Evolutionary conservation across 2,329 filamentous ascomycete genomes (phyloP).

Genomic region (Aspergillus awamori): DNA sequence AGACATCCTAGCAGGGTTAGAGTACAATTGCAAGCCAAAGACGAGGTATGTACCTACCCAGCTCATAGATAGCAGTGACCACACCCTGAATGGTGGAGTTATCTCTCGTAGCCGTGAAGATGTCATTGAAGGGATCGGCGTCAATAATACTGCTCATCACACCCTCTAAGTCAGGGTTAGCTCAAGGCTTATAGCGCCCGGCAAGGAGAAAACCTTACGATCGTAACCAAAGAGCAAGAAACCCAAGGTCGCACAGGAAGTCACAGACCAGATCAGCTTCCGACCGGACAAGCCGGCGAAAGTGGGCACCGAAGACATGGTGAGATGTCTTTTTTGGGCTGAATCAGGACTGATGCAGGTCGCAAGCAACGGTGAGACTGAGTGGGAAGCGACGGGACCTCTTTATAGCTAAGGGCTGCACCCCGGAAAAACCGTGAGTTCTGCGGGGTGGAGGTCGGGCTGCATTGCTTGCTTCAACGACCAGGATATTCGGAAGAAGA

Average conservation of each 20-base stretch:
- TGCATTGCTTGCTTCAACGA: background rate
- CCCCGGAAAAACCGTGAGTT: background rate
- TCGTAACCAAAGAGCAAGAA: slow-evolving; percentile 16
- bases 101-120: slow-evolving; percentile 14
- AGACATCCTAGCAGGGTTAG: slow-evolving; percentile 41
- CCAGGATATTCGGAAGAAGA: background rate
- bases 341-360: background rate
- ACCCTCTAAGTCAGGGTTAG: slow-evolving; percentile 13
- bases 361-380: background rate
- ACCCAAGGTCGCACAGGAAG: slow-evolving; percentile 15
- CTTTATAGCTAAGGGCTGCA: background rate
- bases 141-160: slow-evolving; percentile 19
- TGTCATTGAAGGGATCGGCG: slow-evolving; percentile 17
- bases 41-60: background rate
- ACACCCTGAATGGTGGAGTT: slow-evolving; percentile 18
- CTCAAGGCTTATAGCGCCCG: background rate
- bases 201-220: background rate
- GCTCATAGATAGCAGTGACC: slow-evolving; percentile 17
- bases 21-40: background rate
- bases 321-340: background rate
- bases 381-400: background rate
- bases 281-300: slow-evolving; percentile 12
- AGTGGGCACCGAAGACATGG: slow-evolving; percentile 9
- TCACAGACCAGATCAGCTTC: slow-evolving; percentile 9
- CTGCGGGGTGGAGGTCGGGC: background rate